Evolutionary conservation across 768 basidiomycete genomes (phyloP).

Genomic region (Leccinum disarticulatum): DNA sequence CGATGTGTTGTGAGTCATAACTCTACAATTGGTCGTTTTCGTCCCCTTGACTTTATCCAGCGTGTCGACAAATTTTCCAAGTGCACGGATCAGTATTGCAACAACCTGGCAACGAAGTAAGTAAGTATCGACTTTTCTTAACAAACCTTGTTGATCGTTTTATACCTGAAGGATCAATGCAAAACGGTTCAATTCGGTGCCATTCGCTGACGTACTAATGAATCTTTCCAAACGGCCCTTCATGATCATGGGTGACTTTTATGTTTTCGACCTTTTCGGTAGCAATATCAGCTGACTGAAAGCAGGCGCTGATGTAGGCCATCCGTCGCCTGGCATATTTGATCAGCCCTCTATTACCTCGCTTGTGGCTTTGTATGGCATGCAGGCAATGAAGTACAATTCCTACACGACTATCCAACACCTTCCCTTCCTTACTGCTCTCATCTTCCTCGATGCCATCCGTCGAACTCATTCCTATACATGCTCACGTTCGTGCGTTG

Average conservation of each 20-base stretch:
- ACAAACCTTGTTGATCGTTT: background rate
- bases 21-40: slow-evolving; percentile 14
- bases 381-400: slow-evolving; percentile 43
- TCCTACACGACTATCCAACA: slow-evolving; percentile 43
- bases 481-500: slow-evolving; percentile 65
- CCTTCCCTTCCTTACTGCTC: slow-evolving; percentile 38
- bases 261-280: background rate
- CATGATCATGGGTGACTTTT: too few species aligned
- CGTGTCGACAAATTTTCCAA: slow-evolving; percentile 31
- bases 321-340: slow-evolving; percentile 55
- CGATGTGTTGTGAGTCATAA: slow-evolving; percentile 23
- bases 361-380: slow-evolving; percentile 57
- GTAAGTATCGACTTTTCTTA: background rate
- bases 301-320: slow-evolving; percentile 60
- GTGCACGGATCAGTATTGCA: slow-evolving; percentile 36
- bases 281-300: background rate
- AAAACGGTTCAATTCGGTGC: slow-evolving; percentile 47
- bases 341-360: slow-evolving; percentile 58
- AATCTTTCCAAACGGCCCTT: slow-evolving; percentile 30
- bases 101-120: slow-evolving; percentile 39
- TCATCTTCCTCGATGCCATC: slow-evolving; percentile 64
- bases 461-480: slow-evolving; percentile 40
- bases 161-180: slow-evolving; percentile 46
- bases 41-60: slow-evolving; percentile 12
- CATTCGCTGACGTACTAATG: slow-evolving; percentile 26